Evolutionary conservation across 208 protist genomes (phyloP).

Genomic region (Crithidia sp.): DNA sequence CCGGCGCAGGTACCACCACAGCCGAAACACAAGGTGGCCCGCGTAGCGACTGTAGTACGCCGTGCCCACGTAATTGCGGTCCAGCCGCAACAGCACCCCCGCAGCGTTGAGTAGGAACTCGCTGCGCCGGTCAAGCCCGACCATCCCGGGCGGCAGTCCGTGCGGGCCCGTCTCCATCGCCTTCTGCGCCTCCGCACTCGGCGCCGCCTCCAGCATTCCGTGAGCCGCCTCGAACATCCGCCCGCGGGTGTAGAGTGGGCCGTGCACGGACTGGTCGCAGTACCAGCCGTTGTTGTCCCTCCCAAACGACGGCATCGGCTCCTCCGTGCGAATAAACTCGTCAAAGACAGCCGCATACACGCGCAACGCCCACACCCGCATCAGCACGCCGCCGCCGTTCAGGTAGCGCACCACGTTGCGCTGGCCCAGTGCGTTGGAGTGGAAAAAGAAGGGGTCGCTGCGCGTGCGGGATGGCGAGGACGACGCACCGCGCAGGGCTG

Average conservation of each 20-base stretch:
- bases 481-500: not conserved
- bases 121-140: constrained; percentile 20
- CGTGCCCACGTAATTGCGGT: constrained; percentile 20
- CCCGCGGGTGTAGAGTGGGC: constrained; percentile 11
- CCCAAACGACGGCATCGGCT: not conserved
- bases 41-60: constrained; percentile 15
- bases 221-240: constrained; percentile 32
- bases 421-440: not conserved
- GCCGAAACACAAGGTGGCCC: constrained; percentile 10
- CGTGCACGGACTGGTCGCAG: constrained; percentile 37
- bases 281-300: constrained; percentile 15
- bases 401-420: constrained; percentile 25
- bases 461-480: not conserved
- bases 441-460: constrained; percentile 12
- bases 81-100: constrained; percentile 3
- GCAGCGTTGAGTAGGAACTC: constrained; percentile 24
- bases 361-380: constrained; percentile 36
- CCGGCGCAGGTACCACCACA: constrained; percentile 14
- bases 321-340: constrained; percentile 3
- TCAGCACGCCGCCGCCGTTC: constrained; percentile 31
- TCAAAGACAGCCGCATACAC: not conserved
- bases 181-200: not conserved
- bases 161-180: constrained; percentile 1
- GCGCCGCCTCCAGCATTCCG: constrained; percentile 18
- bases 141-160: constrained; percentile 21